Evolutionary conservation across 2,329 filamentous ascomycete species (phyloP), one percentile per base, ranked within the genome.

Genomic region (Neoascochyta sp.): DNA sequence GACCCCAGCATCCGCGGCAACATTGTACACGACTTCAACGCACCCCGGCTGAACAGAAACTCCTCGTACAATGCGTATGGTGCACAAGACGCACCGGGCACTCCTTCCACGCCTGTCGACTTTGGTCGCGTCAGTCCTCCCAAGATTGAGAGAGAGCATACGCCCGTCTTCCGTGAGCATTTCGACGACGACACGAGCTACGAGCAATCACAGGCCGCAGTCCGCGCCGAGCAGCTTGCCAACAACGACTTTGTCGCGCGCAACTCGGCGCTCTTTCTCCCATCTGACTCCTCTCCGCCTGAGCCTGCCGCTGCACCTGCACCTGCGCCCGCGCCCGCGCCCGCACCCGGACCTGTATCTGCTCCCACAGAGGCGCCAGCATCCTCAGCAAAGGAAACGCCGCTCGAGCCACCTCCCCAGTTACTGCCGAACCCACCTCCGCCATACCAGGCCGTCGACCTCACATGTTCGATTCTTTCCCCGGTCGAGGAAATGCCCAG

Each of bases 21-120:
- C 27, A 71, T 77, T 13, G 69, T 81, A 1, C 78, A 82, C 59
- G 78, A 82, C 47, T 82, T 81, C 53, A 80, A 76, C 27, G 75
- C 73, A 4, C 78, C 78, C 5, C 66, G 76, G 29, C 62, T 68
- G 22, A 68, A 70, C 31, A 58, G 67, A 27, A 65, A 58, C 23
- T 55, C 55, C 14, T 63, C 60, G 5, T 52, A 63, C 41, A 56
- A 57, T 23, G 47, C 52, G 10, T 52, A 52, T 22, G 45, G 46
- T 7, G 39, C 35, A 15, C 48, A 48, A 16, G 26, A 26, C 10
- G 33, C 17, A 14, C 32, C 33, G 13, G n/a, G n/a, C n/a, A n/a
- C n/a, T n/a, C 23, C 27, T 17, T 21, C 18, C 8, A 21, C 22
- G 3, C 45, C 44, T 6, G 38, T 33, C 7, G 47, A 53, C 5